Base-by-base conservation (phyloP, 805 yeast species). In the Yarrowia sp. region DNA sequence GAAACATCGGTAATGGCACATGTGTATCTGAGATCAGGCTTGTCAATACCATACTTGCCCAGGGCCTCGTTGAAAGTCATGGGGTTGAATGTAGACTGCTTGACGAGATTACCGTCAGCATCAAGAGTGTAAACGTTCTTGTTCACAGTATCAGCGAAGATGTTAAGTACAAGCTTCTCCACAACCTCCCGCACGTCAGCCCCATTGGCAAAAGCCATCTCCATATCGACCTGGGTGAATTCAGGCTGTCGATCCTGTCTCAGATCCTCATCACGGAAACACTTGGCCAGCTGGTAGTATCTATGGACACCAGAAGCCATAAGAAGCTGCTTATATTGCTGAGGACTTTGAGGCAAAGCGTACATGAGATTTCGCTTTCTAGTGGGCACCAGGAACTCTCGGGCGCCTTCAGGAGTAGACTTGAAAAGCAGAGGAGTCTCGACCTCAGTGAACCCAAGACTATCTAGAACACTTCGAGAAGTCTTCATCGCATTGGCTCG, bases 401-500 rank as follows among this genome's bases (percentile, higher is more conserved):
- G 81, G 1, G 99, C 99, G 16, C 99, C 99, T 75, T 95, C 99
- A 0, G 99, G 99, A 0, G 99, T 95, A 1, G 97, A 89, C 72
- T 95, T 92, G 80, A 95, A 95, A 30, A 95, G 77, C 7, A 93
- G 74, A 1, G 99, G 99, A 0, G 99, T 95, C 73, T 93, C 99
- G 30, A 95, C 81, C 72, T 95, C 98, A 0, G 83, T 82, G 74
- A 95, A 95, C 1, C 76, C 76, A 19, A 75, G 69, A 0, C 70
- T 64, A 43, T 80, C 80, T 26, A 82, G 71, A 2, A 73, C 73
- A 0, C 67, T 41, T 28, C 84, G 74, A 21, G 80, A 77, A 12
- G 77, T 68, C 26, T 74, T 67, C 66, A 74, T 69, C 21, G 74
- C 70, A 2, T 56, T 38, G 73, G 73, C 90, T 69, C 72, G 68